phyloP scores from a whole-genome alignment of 768 basidiomycete species.

The Termitomyces sp. region DNA sequence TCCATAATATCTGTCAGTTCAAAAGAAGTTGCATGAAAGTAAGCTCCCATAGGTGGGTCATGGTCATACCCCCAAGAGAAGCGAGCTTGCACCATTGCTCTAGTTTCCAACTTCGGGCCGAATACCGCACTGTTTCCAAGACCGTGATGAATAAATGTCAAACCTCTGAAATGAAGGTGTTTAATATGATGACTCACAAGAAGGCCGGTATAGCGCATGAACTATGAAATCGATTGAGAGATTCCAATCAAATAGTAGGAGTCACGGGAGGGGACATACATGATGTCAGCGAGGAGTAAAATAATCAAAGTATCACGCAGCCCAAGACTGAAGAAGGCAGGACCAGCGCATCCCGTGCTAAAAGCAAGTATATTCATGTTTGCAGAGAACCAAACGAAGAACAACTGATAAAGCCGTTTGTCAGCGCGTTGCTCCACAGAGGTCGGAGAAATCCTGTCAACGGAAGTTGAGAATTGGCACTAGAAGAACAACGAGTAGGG shows the following conservation, averaged over 20 bases:
- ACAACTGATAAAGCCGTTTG: constrained; percentile 60
- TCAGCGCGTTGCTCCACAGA: constrained; percentile 49
- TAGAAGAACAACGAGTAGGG: neutral
- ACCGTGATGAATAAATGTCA: neutral
- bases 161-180: neutral
- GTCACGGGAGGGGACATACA: constrained; percentile 31
- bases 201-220: constrained; percentile 56
- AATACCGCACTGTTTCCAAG: constrained; percentile 47
- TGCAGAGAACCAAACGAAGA: constrained; percentile 72
- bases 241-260: neutral
- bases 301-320: constrained; percentile 52
- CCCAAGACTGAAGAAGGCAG: constrained; percentile 53
- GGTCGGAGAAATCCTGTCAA: constrained; percentile 53
- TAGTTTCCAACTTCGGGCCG: constrained; percentile 77
- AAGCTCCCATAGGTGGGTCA: neutral
- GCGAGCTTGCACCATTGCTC: constrained; percentile 74
- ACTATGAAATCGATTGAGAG: constrained; percentile 16
- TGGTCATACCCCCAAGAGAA: constrained; percentile 29
- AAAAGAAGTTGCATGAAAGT: constrained; percentile 1
- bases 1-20: constrained; percentile 49
- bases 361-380: constrained; percentile 69
- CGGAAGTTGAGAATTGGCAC: neutral
- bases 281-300: constrained; percentile 37
- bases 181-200: constrained; percentile 39
- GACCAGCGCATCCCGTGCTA: constrained; percentile 60